Evolutionary conservation across 176 grass and related monocot species (phyloP).

Genomic region (Tillandsia fasciculata): DNA sequence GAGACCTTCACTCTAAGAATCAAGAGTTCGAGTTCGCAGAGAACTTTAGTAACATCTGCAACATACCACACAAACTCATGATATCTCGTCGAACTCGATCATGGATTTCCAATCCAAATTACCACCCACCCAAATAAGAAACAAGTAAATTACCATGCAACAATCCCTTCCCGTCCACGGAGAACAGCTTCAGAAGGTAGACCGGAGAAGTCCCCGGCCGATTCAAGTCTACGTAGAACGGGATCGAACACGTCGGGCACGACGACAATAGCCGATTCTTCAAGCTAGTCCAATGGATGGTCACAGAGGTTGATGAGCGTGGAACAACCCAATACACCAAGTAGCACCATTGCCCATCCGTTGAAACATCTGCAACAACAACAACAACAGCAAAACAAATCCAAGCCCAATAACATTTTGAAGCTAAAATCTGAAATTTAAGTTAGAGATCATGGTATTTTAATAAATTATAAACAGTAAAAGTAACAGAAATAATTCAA

Average conservation of each 20-base stretch:
- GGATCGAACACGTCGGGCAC: conserved; percentile 50
- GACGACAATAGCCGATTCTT: conserved; percentile 72
- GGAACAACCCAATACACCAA: conserved; percentile 86
- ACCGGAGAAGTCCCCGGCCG: conserved; percentile 32
- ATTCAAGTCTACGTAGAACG: conserved; percentile 61
- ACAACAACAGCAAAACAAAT: too few relatives aligned
- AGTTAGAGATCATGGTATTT: too few relatives aligned
- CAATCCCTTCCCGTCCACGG: conserved; percentile 55
- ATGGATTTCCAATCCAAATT: not conserved
- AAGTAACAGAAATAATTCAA: too few relatives aligned
- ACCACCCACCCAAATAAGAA: not conserved
- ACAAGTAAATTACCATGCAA: conserved; percentile 55
- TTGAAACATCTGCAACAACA: conserved; percentile 58
- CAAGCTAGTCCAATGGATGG: conserved; percentile 59
- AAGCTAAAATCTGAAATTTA: too few relatives aligned
- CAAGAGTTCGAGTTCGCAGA: conserved; percentile 70
- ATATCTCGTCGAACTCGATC: not conserved
- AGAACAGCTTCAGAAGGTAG: conserved; percentile 85
- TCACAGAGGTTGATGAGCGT: conserved; percentile 33
- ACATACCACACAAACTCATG: not conserved
- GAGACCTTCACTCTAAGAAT: conserved; percentile 94
- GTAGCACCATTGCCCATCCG: conserved; percentile 91
- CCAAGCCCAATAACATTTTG: not conserved
- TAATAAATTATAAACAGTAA: too few relatives aligned
- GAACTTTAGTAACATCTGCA: conserved; percentile 70